Evolutionary conservation across 371 early-diverging fungal species (phyloP).

Genomic region (Saksenaea oblongispora): DNA sequence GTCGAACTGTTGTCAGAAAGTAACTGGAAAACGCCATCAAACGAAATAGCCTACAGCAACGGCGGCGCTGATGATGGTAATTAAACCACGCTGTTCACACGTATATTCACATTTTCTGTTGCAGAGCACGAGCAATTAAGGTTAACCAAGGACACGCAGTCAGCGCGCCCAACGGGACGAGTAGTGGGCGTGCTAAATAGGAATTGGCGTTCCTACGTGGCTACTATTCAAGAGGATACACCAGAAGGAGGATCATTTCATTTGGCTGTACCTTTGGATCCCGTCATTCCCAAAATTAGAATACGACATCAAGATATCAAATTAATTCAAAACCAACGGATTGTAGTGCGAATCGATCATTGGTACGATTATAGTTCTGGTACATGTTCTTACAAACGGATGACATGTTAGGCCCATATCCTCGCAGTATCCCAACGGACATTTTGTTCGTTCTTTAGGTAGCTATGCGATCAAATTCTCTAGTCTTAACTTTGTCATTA

Average conservation of each 20-base stretch:
- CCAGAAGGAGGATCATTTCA: slow-evolving; percentile 62
- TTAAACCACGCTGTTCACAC: neutral
- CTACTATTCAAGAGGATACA: slow-evolving; percentile 78
- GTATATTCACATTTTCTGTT: slow-evolving; percentile 2
- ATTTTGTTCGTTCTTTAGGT: slow-evolving; percentile 84
- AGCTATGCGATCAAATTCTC: slow-evolving; percentile 30
- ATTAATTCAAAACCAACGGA: slow-evolving; percentile 70
- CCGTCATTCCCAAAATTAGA: slow-evolving; percentile 86
- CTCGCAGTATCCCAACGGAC: slow-evolving; percentile 87
- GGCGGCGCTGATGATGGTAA: slow-evolving; percentile 46
- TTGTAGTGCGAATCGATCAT: slow-evolving; percentile 87
- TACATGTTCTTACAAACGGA: slow-evolving; percentile 4
- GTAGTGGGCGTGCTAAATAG: slow-evolving; percentile 86
- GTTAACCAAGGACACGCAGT: slow-evolving; percentile 1
- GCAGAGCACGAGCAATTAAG: slow-evolving; percentile 16
- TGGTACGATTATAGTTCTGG: slow-evolving; percentile 54
- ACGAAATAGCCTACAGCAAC: slow-evolving; percentile 53
- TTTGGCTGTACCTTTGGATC: slow-evolving; percentile 82
- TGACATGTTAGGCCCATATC: slow-evolving; percentile 47
- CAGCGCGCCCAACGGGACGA: slow-evolving; percentile 54
- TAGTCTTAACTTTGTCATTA: slow-evolving; percentile 30
- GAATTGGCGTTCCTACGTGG: slow-evolving; percentile 90
- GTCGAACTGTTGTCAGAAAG: slow-evolving; percentile 70
- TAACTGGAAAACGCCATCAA: slow-evolving; percentile 59
- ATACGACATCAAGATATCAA: slow-evolving; percentile 82